phyloP scores from a whole-genome alignment of 352 stramenopile species.

The Lagenidium sp. region DNA sequence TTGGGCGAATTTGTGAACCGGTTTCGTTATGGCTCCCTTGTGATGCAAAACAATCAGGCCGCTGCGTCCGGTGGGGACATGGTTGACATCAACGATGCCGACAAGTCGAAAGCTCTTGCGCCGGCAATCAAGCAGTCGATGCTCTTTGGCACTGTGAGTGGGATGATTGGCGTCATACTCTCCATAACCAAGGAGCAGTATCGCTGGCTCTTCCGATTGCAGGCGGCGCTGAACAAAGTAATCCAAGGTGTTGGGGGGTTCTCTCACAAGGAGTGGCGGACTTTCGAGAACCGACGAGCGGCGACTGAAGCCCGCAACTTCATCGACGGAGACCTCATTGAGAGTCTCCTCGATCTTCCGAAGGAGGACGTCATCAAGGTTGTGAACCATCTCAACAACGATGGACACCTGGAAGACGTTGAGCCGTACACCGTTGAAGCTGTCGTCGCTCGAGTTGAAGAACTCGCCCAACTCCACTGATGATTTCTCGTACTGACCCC shows the following conservation, averaged over 20 bases:
- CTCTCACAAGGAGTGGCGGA: conserved; percentile 89
- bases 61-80: conserved; percentile 22
- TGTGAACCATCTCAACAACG: conserved; percentile 89
- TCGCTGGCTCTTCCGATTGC: conserved; percentile 85
- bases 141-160: conserved; percentile 94
- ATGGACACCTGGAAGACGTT: conserved; percentile 60
- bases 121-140: conserved; percentile 39
- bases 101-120: conserved; percentile 2
- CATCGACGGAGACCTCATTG: conserved; percentile 94
- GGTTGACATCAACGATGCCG: conserved; percentile 28
- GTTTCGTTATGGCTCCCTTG: conserved; percentile 91
- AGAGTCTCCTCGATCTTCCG: conserved; percentile 92
- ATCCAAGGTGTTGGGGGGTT: conserved; percentile 91
- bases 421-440: conserved; percentile 56
- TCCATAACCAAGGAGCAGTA: conserved; percentile 89
- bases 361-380: conserved; percentile 86
- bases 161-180: conserved; percentile 93
- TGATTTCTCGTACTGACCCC: too few species aligned
- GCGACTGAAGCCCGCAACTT: conserved; percentile 87
- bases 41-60: conserved; percentile 83
- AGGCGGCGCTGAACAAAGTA: conserved; percentile 84
- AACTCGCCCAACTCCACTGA: conserved; percentile 71
- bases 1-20: conserved; percentile 95
- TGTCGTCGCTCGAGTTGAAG: conserved; percentile 63
- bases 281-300: conserved; percentile 87